phyloP scores from a whole-genome alignment of 495 filamentous ascomycete species.

The Trichoderma reesei region DNA sequence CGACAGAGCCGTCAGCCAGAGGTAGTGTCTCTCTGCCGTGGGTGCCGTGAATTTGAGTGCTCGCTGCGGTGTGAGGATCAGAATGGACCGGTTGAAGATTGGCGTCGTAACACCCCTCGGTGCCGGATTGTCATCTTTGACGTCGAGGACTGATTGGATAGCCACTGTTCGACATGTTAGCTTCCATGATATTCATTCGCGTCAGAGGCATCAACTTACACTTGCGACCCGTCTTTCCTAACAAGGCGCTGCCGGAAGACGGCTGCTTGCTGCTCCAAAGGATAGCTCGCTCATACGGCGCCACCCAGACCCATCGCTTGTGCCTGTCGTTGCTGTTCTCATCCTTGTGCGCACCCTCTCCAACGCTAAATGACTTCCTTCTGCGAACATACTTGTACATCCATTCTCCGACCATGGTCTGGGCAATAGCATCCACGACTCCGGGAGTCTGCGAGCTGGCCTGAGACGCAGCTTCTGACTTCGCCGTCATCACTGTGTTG shows the following conservation, averaged over 20 bases:
- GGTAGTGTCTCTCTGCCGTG: constrained; percentile 76
- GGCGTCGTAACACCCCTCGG: constrained; percentile 56
- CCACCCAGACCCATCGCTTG: constrained; percentile 97
- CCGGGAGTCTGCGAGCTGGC: constrained; percentile 58
- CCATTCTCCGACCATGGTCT: constrained; percentile 99
- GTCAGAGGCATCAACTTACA: constrained; percentile 46
- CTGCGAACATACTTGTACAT: constrained; percentile 98
- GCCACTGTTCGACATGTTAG: constrained; percentile 49
- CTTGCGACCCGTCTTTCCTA: constrained; percentile 94
- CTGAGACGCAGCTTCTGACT: constrained; percentile 42
- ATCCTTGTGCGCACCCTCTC: constrained; percentile 48
- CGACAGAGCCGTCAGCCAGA: constrained; percentile 89
- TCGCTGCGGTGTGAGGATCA: constrained; percentile 86
- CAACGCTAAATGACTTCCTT: constrained; percentile 82
- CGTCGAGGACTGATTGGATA: constrained; percentile 94
- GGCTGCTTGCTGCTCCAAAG: constrained; percentile 99
- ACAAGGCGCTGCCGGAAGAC: constrained; percentile 69
- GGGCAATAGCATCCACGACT: constrained; percentile 95
- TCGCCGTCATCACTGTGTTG: constrained; percentile 40
- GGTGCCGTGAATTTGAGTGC: constrained; percentile 92
- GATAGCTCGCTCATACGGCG: constrained; percentile 87
- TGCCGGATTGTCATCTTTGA: constrained; percentile 84
- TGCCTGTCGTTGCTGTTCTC: constrained; percentile 63
- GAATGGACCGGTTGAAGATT: constrained; percentile 85
- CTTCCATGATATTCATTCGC: background rate